Base-by-base conservation (phyloP, 495 filamentous ascomycete species). In the Aspergillus olivimuriae region DNA sequence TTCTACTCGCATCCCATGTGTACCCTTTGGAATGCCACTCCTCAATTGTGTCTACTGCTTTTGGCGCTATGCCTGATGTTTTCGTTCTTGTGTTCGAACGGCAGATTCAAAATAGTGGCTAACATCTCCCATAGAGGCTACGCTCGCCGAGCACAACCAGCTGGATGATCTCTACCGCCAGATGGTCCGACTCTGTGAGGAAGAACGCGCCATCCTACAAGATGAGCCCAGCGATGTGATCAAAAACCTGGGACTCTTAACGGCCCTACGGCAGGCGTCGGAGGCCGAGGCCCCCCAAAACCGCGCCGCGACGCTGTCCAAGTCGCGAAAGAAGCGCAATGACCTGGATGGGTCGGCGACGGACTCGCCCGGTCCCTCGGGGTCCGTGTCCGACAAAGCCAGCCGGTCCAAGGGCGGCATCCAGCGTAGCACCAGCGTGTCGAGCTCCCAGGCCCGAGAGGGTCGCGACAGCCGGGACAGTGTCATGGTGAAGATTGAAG, bases 301-400 rank as follows among this genome's bases (percentile, higher is more conserved):
- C 36, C 66, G 73, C 50, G 61, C 65, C 9, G 51, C 55, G 17
- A 55, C 67, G n/a, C 53, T 73, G 26, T 58, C 66, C 33, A 76
- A 76, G 41, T 73, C 75, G 20, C 76, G 80, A 17, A 81, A 80
- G 39, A 83, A 85, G 41, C 72, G 83, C 43, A 78, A 80, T 53
- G 86, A 89, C 14, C 77, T 82, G 48, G 83, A 88, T 53, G 78
- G 78, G 18, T 73, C 80, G 6, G 77, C 76, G 8, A 76, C 74
- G 14, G 85, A 88, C 50, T 88, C 86, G 1, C 78, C 82, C 2
- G 73, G 75, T n/a, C 78, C 81, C 4, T 85, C 82, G 12, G 73
- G 56, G n/a, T 40, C 62, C n/a, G 48, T 60, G 15, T 58, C 64
- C 31, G 72, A 72, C 40, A 75, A 76, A 47, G 52, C 64, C 22